Evolutionary conservation across 345 rosid species (phyloP).

Genomic region (Psidium guajava): DNA sequence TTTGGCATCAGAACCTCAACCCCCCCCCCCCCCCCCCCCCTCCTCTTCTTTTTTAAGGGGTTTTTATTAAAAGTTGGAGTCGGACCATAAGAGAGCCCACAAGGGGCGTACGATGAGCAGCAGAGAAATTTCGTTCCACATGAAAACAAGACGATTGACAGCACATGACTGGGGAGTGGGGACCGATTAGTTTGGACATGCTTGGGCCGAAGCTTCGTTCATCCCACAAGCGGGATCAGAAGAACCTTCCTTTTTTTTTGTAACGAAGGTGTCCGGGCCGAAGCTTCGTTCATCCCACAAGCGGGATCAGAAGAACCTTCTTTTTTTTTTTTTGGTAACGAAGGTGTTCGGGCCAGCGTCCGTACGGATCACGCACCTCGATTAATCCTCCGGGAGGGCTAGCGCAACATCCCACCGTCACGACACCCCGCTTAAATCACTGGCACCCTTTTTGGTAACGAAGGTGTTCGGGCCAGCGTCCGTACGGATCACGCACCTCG

Average conservation of each 20-base stretch:
- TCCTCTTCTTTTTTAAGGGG: too few species aligned
- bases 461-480: too few species aligned
- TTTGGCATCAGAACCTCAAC: background rate
- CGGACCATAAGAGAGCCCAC: background rate
- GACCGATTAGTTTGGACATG: background rate
- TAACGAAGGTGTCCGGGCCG: background rate
- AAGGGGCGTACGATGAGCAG: background rate
- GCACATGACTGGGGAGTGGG: background rate
- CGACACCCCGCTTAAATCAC: too few species aligned
- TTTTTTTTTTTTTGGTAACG: background rate
- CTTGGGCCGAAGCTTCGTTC: background rate
- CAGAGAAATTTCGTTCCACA: background rate
- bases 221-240: background rate
- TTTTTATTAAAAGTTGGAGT: background rate
- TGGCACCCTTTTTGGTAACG: too few species aligned
- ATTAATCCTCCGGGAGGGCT: too few species aligned
- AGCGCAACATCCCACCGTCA: too few species aligned
- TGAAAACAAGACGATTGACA: background rate
- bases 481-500: too few species aligned
- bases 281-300: background rate
- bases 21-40: too few species aligned
- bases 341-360: too few species aligned
- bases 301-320: background rate
- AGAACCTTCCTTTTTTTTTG: background rate
- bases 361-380: too few species aligned